Evolutionary conservation across 148 eudicot genomes (phyloP), one percentile per base, ranked within the genome.

Genomic region (Heliosperma pusillum): DNA sequence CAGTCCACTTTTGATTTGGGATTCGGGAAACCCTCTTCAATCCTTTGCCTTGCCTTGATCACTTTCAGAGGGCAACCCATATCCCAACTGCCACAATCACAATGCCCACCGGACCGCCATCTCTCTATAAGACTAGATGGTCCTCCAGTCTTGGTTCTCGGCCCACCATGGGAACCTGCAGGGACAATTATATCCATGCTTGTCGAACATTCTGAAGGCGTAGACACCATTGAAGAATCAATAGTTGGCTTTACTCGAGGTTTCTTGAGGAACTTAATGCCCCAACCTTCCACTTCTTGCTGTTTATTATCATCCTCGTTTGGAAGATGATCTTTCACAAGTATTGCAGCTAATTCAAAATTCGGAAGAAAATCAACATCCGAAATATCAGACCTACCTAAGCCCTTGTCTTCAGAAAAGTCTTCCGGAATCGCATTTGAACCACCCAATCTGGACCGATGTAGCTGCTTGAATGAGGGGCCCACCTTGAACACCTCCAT

Each of bases 61-160:
- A 89, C 70, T 56, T 84, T 88, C 53, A 95, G 81, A 25, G 96
- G 96, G 68, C 98, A 95, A 27, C 97, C 98, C 10, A 89, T 74
- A 77, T 95, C 98, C 98, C 98, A 95, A 22, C 98, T 97, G 33
- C 98, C 98, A 82, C 98, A 95, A 66, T 95, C 97, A 74, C 97
- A 92, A 4, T 47, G 76, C 61, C 98, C 97, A 52, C 87, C 88
- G 15, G 77, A 81, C 68, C 79, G 86, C 96, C 97, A 94, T 80
- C 98, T 79, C 62, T 95, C 89, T 5, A 85, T 52, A 73, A 95
- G 89, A 74, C 91, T 62, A 30, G 83, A 84, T 27, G 97, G 93
- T 29, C 97, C 96, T 36, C 87, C 85, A 16, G 42, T 78, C 66
- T 79, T 72, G 10, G 79, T 86, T 74, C 84, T 86, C 67, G 93